Evolutionary conservation across 1,284 basidiomycete species (phyloP).

Genomic region (Ustilago crameri): DNA sequence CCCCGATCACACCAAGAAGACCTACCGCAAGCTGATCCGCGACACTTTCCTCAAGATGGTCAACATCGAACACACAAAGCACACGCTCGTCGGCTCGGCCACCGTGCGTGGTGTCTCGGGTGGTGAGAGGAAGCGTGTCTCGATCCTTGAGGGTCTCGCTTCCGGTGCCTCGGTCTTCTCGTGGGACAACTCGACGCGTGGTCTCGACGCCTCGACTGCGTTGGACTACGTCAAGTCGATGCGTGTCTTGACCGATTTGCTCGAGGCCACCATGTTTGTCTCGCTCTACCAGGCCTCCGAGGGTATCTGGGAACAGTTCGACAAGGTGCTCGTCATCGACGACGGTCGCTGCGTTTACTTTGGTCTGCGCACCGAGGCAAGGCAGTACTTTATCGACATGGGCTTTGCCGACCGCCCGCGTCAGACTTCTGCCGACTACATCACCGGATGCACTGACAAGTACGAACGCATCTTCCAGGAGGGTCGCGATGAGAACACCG

Average conservation of each 20-base stretch:
- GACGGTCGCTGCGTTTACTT: conserved; percentile 65
- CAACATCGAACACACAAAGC: conserved; percentile 78
- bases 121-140: conserved; percentile 75
- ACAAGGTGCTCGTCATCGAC: conserved; percentile 68
- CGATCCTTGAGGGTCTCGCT: conserved; percentile 76
- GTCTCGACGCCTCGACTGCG: conserved; percentile 85
- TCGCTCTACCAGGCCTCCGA: conserved; percentile 77
- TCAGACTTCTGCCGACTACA: conserved; percentile 74
- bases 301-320: conserved; percentile 73
- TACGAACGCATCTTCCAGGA: conserved; percentile 73
- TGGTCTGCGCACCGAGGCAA: conserved; percentile 56
- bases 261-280: conserved; percentile 80
- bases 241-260: conserved; percentile 80
- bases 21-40: conserved; percentile 72
- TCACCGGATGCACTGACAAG: conserved; percentile 58
- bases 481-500: conserved; percentile 75
- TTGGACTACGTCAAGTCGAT: conserved; percentile 80
- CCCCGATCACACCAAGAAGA: conserved; percentile 70
- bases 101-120: conserved; percentile 80
- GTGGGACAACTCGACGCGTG: conserved; percentile 79
- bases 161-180: conserved; percentile 73
- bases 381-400: conserved; percentile 61
- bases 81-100: conserved; percentile 79
- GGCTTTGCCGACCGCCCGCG: conserved; percentile 71
- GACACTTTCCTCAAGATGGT: conserved; percentile 76